Conservation (phyloP, 257 asterid genomes). For the Nicotiana sylvestris region DNA sequence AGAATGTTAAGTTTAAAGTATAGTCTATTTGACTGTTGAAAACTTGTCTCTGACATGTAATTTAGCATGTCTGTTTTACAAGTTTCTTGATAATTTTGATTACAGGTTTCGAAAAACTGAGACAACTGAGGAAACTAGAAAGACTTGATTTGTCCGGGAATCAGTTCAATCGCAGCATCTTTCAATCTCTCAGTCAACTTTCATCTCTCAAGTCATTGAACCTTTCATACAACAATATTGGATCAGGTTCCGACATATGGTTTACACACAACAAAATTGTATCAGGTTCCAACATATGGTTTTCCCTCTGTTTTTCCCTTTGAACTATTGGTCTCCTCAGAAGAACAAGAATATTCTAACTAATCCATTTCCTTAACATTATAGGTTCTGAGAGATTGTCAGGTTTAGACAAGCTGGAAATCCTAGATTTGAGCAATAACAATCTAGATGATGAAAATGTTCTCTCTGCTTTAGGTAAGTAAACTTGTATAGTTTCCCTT, state of each 20-base stretch:
- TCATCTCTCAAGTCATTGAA: conserved; percentile 11
- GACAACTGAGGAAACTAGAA: background rate
- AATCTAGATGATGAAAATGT: background rate
- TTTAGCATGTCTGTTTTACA: background rate
- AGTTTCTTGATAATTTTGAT: background rate
- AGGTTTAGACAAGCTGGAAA: background rate
- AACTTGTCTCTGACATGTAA: background rate
- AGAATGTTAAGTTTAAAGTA: background rate
- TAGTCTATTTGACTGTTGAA: background rate
- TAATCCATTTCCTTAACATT: background rate
- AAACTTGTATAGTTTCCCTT: background rate
- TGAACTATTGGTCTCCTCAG: background rate
- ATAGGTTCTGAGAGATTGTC: background rate
- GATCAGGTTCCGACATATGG: background rate
- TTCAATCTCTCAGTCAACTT: background rate
- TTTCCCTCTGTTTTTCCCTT: too few relatives aligned
- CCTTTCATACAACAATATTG: background rate
- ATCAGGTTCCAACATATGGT: background rate
- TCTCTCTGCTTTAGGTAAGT: background rate
- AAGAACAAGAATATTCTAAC: background rate
- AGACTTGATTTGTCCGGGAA: background rate
- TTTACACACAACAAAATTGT: background rate
- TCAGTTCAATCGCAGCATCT: background rate
- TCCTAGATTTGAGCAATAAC: background rate
- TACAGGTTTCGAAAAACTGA: conserved; percentile 6